These are phyloP conservation scores for Plasmopara viticola DNA, from an alignment of 352 stramenopile genomes.

Conservation along the genomic window DNA sequence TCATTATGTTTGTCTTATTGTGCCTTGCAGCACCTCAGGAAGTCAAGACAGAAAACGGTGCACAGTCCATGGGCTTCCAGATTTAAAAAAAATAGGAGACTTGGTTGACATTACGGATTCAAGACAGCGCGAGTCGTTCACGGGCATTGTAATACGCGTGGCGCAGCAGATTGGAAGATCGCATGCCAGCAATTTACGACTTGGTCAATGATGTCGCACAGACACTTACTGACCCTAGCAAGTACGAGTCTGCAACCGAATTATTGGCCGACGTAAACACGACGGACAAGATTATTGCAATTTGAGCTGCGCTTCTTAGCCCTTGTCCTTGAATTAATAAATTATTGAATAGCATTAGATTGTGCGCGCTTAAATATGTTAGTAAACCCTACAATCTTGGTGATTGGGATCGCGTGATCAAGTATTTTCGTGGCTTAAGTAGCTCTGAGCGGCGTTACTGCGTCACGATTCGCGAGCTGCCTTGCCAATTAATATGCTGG, in stretches of 20 bases:
- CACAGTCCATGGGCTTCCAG: constrained; percentile 67
- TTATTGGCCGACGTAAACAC: constrained; percentile 83
- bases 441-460: constrained; percentile 77
- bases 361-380: no score
- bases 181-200: constrained; percentile 38
- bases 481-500: constrained; percentile 72
- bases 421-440: constrained; percentile 83
- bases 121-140: constrained; percentile 57
- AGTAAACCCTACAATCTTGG: constrained; percentile 71
- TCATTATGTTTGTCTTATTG: constrained; percentile 60
- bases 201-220: constrained; percentile 78
- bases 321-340: no score
- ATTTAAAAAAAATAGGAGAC: constrained; percentile 73
- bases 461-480: constrained; percentile 72
- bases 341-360: no score
- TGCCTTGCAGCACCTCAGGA: constrained; percentile 43
- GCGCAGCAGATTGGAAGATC: constrained; percentile 81
- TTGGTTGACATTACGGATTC: constrained; percentile 75
- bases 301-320: constrained; percentile 81
- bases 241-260: constrained; percentile 82
- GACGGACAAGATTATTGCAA: constrained; percentile 72
- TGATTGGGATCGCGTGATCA: constrained; percentile 82
- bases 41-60: constrained; percentile 50
- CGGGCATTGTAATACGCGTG: constrained; percentile 80
- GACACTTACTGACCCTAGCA: constrained; percentile 70